phyloP scores from a whole-genome alignment of 805 yeast species.

The Candida pseudoglaebosa region DNA sequence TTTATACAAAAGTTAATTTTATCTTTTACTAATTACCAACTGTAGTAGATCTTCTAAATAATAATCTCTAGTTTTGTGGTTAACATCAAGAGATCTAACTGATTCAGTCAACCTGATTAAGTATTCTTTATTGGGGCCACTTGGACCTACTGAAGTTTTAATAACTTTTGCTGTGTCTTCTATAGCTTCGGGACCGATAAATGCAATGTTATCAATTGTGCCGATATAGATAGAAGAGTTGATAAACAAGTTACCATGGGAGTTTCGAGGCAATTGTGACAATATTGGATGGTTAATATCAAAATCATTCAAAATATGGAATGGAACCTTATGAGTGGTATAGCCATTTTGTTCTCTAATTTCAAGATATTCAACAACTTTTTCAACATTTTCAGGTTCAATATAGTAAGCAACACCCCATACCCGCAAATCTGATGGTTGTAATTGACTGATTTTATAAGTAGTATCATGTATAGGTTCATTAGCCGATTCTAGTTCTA shows the following conservation, averaged over 20 bases:
- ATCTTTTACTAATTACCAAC: conserved; percentile 8
- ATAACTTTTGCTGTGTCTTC: conserved; percentile 60
- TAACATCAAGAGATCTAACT: conserved; percentile 21
- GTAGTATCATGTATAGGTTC: conserved; percentile 13
- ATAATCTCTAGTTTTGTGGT: conserved; percentile 20
- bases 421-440: conserved; percentile 46
- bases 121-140: conserved; percentile 78
- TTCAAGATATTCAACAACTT: conserved; percentile 68
- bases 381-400: conserved; percentile 49
- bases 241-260: conserved; percentile 40
- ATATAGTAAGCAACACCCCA: conserved; percentile 87
- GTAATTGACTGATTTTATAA: conserved; percentile 17
- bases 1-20: conserved; percentile 5
- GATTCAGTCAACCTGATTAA: conserved; percentile 52
- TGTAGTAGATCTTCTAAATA: conserved; percentile 32
- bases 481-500: conserved; percentile 5
- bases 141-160: conserved; percentile 60
- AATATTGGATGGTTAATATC: conserved; percentile 6
- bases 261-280: conserved; percentile 7
- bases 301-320: conserved; percentile 40
- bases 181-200: conserved; percentile 75
- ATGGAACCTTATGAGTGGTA: conserved; percentile 61
- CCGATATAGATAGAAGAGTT: conserved; percentile 77
- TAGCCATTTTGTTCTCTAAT: conserved; percentile 89
- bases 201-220: conserved; percentile 73